Conservation (phyloP, 257 asterid species). For the Solanum clarkiae region DNA sequence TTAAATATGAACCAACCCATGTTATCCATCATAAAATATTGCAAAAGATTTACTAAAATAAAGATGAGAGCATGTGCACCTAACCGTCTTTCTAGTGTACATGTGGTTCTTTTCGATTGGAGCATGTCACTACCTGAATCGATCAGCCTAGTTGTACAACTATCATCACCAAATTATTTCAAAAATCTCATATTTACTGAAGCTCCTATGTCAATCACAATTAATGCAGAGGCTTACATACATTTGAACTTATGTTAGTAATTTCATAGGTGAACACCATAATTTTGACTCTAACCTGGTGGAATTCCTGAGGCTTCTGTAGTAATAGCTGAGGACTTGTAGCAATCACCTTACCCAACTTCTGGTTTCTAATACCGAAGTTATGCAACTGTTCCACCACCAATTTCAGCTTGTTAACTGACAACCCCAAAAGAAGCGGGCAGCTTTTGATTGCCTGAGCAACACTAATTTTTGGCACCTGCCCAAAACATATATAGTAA, state of each 20-base stretch:
- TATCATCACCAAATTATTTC: background rate
- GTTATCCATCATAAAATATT: background rate
- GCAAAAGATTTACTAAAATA: background rate
- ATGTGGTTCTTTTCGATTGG: background rate
- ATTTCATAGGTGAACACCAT: background rate
- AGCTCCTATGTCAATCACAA: background rate
- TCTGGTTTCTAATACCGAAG: constrained; percentile 41
- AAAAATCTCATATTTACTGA: background rate
- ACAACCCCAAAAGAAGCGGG: constrained; percentile 77
- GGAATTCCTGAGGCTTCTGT: constrained; percentile 67
- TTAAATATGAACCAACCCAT: background rate
- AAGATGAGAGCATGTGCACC: background rate
- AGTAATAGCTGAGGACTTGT: constrained; percentile 77
- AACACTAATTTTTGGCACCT: constrained; percentile 62
- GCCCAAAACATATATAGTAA: constrained; percentile 1
- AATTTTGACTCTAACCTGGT: constrained; percentile 39
- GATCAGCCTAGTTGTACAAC: background rate
- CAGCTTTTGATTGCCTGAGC: constrained; percentile 48
- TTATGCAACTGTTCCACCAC: constrained; percentile 44
- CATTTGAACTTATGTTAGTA: background rate
- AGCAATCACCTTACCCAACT: constrained; percentile 56
- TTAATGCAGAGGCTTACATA: background rate
- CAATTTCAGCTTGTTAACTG: constrained; percentile 50
- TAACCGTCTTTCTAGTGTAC: background rate
- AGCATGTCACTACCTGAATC: background rate